These are phyloP conservation scores for Mucuna pruriens DNA, from an alignment of 306 rosid species.

Conservation along the genomic window DNA sequence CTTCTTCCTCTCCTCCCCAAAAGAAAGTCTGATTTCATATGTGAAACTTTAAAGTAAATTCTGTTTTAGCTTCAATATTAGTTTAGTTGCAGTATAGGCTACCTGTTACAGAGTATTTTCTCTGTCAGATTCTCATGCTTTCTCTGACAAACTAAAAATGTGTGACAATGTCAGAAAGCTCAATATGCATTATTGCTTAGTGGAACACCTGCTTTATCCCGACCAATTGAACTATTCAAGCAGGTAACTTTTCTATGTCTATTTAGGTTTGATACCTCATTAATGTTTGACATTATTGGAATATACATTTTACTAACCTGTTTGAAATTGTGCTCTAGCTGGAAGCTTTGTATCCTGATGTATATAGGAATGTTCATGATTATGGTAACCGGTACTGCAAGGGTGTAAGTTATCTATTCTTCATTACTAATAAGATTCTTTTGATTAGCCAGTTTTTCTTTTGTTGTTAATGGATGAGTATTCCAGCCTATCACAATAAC, in stretches of 20 bases:
- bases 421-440: slow-evolving; percentile 9
- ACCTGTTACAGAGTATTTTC: slow-evolving; percentile 10
- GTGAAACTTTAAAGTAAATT: slow-evolving; percentile 19
- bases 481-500: slow-evolving; percentile 19
- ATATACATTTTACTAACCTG: slow-evolving; percentile 26
- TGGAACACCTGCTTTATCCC: slow-evolving; percentile 98
- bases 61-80: slow-evolving; percentile 13
- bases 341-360: slow-evolving; percentile 96
- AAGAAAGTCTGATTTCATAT: slow-evolving; percentile 26
- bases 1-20: slow-evolving; percentile 18
- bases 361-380: slow-evolving; percentile 83
- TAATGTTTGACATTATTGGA: slow-evolving; percentile 26
- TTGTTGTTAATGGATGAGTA: slow-evolving; percentile 21
- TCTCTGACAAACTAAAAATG: slow-evolving; percentile 24
- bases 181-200: slow-evolving; percentile 84
- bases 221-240: slow-evolving; percentile 91
- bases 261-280: slow-evolving; percentile 2
- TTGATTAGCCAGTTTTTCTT: slow-evolving; percentile 31
- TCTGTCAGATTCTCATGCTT: slow-evolving; percentile 22
- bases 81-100: background rate
- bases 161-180: slow-evolving; percentile 71
- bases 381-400: slow-evolving; percentile 94
- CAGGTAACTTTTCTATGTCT: slow-evolving; percentile 61
- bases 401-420: slow-evolving; percentile 81
- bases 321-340: slow-evolving; percentile 62